Evolutionary conservation across 805 yeast species (phyloP), one percentile per base, ranked within the genome.

Genomic region (Monosporozyma unispora): DNA sequence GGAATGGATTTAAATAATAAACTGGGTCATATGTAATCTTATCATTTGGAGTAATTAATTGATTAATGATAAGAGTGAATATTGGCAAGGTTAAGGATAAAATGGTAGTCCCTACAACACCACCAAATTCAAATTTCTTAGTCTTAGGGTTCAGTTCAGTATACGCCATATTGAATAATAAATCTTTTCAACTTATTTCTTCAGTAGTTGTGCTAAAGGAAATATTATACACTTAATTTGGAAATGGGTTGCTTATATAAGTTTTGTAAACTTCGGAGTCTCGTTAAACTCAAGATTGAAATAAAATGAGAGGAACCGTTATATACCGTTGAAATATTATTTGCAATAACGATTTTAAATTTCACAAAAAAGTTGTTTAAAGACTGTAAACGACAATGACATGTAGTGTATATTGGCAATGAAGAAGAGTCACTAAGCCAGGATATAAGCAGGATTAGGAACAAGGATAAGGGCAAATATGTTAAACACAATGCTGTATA

Each of bases 61-160:
- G 72, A 48, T 80, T 81, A 50, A 90, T 72, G 22, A 76, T 66
- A 10, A 81, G 66, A 16, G 85, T 74, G 10, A 87, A 69, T 0
- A 73, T 42, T 0, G 97, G 96, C 22, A 91, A 71, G 1, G 84
- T 84, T 1, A 79, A 14, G 0, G 91, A 69, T 50, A 91, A 77
- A 3, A 72, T 75, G 1, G 79, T 41, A 0, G 93, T 88, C 4
- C 99, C 99, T 0, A 77, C 64, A 4, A 76, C 66, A 0, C 99
- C 99, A 29, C 77, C 75, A 65, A 91, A 91, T 65, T 91, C 98
- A 51, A 72, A 70, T 44, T 81, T 78, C 3, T 67, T 71, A 1
- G 97, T 87, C 44, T 60, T 64, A 3, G 97, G 97, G 60, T 91
- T 91, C 54, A 83, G 57, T 44, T 44, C 25, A 21, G 16, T 44